Evolutionary conservation across 257 asterid genomes (phyloP), one percentile per base, ranked within the genome.

Genomic region (Solanum rostratum): DNA sequence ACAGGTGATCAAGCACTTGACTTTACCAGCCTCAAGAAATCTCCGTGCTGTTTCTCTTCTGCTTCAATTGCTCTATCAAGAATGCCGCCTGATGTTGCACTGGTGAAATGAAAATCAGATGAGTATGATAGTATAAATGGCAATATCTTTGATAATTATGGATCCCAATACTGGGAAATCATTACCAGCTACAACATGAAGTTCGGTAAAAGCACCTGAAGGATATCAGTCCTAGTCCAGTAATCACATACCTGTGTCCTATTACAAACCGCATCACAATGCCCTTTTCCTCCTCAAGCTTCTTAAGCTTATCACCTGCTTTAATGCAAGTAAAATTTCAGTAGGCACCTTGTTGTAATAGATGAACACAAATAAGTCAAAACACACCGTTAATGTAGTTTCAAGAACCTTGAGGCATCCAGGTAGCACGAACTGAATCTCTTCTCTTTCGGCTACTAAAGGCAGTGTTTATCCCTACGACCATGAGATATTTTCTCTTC

Each of bases 1-100:
- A 55, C 0, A 0, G 63, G 1, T 55, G 13, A 55, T 55, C 0
- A 55, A 55, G 27, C 63, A 55, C 59, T 71, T 55, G 60, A 41
- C 27, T 62, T 63, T 91, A 95, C 98, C 94, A 93, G 91, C 89
- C 98, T 90, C 87, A 93, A 81, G 87, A 95, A 88, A 85, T 95
- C 97, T 78, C 97, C 97, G 5, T 95, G 97, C 84, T 90, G 92
- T 86, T 88, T 91, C 37, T 95, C 95, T 87, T 95, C 97, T 70
- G 97, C 98, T 91, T 93, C 97, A 66, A 95, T 92, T 45, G 97
- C 97, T 88, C 97, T 89, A 85, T 94, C 97, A 84, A 94, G 97
- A 87, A 94, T 93, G 84, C 98, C 98, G 76, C 97, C 98, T 3
- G 98, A 87, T 68, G 95, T 92, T 66, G 97, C 94, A 88, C 98